Percentiles rank a stretch among this genome's conserved stretches.
phyloP scores from a whole-genome alignment of 2,329 filamentous ascomycete species.

The Beauveria rudraprayagi region DNA sequence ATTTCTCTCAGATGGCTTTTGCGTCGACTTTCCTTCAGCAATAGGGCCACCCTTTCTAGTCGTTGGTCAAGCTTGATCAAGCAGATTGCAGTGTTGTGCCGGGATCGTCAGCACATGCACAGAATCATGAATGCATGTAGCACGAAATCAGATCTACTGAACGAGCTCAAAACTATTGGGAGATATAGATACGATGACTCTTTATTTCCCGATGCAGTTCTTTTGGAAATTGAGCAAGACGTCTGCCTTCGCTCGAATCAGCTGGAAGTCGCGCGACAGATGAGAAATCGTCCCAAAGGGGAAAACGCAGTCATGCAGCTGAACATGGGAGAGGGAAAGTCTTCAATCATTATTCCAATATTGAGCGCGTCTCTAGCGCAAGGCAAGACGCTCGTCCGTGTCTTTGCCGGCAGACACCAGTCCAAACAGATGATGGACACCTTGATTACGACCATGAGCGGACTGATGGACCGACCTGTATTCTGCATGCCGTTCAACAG shows the following conservation, averaged over 20 bases:
- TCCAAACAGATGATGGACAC: constrained; percentile 53
- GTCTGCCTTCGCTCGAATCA: constrained; percentile 55
- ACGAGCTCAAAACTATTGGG: background rate
- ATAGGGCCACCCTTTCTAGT: accelerated
- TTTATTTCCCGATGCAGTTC: constrained; percentile 46
- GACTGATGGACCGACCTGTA: constrained; percentile 45
- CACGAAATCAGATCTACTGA: constrained; percentile 11
- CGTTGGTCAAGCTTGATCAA: background rate
- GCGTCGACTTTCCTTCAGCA: background rate
- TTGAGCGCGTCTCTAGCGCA: constrained; percentile 48
- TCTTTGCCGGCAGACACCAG: constrained; percentile 55
- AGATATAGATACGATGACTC: background rate
- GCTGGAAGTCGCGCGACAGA: constrained; percentile 46
- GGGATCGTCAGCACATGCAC: background rate
- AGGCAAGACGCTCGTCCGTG: constrained; percentile 39
- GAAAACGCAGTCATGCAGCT: constrained; percentile 53
- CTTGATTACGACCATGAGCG: constrained; percentile 45
- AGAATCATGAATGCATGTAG: constrained; percentile 30
- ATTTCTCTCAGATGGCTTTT: background rate
- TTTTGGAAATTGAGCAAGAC: constrained; percentile 57
- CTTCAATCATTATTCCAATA: constrained; percentile 61
- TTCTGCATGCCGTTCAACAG: constrained; percentile 54
- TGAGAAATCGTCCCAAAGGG: constrained; percentile 35
- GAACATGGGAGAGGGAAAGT: constrained; percentile 67
- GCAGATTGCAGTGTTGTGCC: background rate